Base-by-base conservation (phyloP, 257 asterid genomes). In the Cordia subcordata region DNA sequence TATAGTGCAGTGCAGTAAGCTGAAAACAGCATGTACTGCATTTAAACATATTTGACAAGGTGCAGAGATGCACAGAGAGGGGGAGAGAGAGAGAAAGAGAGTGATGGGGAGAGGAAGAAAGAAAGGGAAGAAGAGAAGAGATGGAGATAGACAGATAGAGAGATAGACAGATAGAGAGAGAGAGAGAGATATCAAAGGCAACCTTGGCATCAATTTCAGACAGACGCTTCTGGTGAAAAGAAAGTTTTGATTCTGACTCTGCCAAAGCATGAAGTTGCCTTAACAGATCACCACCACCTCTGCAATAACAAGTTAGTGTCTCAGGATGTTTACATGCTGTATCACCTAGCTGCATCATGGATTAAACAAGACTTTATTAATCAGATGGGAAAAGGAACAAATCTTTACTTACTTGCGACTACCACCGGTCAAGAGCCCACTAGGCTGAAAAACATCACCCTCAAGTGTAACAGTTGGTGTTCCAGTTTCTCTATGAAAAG, bases 371-470 rank as follows among this genome's bases (percentile, higher is more conserved):
- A 4, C 15, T 42, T 8, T 42, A 42, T 42, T 14, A 42, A 42
- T 14, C 13, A 38, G 17, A 20, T 1, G 57, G 9, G n/a, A 23
- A 15, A 60, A 14, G 71, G 58, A 66, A 55, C 56, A 46, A 59
- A 64, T 54, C 13, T 63, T 59, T 49, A 55, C 84, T 77, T 82
- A 92, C 99, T 69, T 88, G 68, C 96, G 94, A 70, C 99, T 92
- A 60, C 99, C 99, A 71, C 99, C 99, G 62, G 99, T 92, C 76
- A 92, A 57, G 75, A 88, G 90, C 62, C 94, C 96, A 77, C 94
- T 88, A 37, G 99, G 96, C 81, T 88, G 93, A 72, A 86, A 92
- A 65, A 92, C 84, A 77, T 88, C 96, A 56, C 96, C 99, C 79
- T 86, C 88, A 21, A 88, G 76, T 35, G 90, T 82, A 61, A 86